phyloP scores from a whole-genome alignment of 345 rosid species.

The Pistacia vera region DNA sequence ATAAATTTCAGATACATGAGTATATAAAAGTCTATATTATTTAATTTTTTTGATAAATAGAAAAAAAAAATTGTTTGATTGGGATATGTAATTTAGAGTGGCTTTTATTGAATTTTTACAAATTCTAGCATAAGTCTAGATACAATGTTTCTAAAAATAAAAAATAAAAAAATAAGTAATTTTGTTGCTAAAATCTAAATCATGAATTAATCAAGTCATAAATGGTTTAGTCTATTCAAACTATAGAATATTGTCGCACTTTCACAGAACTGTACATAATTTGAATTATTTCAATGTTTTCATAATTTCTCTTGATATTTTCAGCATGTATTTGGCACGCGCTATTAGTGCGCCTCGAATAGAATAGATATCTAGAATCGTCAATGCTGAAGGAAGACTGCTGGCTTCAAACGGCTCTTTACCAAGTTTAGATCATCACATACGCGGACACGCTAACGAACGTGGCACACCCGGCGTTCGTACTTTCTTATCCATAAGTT shows the following conservation, averaged over 20 bases:
- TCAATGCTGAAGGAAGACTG: background rate
- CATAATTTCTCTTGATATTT: background rate
- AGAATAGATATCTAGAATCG: constrained; percentile 21
- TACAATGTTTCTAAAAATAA: too few species aligned
- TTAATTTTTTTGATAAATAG: too few species aligned
- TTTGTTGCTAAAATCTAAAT: background rate
- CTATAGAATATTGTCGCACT: background rate
- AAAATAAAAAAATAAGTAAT: too few species aligned
- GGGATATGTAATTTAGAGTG: too few species aligned
- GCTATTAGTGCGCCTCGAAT: background rate
- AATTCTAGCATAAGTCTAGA: too few species aligned
- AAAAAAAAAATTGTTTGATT: too few species aligned
- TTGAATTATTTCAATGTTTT: too few species aligned
- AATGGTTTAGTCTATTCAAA: background rate
- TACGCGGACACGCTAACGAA: constrained; percentile 36
- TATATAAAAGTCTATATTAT: too few species aligned
- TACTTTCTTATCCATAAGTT: background rate
- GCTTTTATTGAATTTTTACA: too few species aligned
- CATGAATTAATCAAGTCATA: too few species aligned
- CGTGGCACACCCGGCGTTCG: constrained; percentile 19
- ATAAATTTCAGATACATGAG: too few species aligned
- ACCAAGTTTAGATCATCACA: background rate
- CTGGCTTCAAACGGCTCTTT: constrained; percentile 8
- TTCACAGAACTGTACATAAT: too few species aligned
- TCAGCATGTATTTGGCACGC: background rate